Evolutionary conservation across 2,329 filamentous ascomycete species (phyloP).

Genomic region (Penicillium griseofulvum): DNA sequence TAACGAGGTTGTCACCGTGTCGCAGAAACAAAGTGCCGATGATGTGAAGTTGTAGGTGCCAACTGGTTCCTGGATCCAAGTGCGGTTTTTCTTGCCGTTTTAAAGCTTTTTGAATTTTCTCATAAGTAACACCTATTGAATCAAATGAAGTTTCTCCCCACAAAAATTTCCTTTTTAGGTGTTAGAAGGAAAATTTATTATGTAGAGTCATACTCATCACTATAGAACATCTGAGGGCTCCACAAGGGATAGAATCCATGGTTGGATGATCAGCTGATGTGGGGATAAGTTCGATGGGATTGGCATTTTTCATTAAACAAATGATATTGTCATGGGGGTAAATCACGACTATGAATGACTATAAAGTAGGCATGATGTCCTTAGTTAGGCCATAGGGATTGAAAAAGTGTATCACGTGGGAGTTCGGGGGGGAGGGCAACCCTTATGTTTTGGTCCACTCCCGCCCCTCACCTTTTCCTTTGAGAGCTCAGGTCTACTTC

Average conservation of each 20-base stretch:
- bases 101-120: too few relatives aligned
- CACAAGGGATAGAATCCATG: too few relatives aligned
- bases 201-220: too few relatives aligned
- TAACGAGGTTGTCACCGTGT: background rate
- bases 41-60: slow-evolving; percentile 1
- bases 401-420: slow-evolving; percentile 23
- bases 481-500: slow-evolving; percentile 4
- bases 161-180: too few relatives aligned
- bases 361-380: background rate
- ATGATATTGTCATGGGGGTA: background rate
- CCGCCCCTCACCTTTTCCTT: slow-evolving; percentile 19
- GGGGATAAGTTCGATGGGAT: too few relatives aligned
- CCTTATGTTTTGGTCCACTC: slow-evolving; percentile 24
- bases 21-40: background rate
- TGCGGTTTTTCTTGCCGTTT: background rate
- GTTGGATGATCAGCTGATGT: too few relatives aligned
- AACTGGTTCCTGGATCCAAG: background rate
- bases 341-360: background rate
- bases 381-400: background rate
- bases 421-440: slow-evolving; percentile 10
- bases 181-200: too few relatives aligned
- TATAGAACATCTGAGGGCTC: too few relatives aligned
- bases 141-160: too few relatives aligned
- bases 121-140: too few relatives aligned
- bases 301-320: too few relatives aligned